These are phyloP conservation scores for Paramecium tetraurelia DNA, from an alignment of 73 alveolate species.

Conservation along the genomic window DNA sequence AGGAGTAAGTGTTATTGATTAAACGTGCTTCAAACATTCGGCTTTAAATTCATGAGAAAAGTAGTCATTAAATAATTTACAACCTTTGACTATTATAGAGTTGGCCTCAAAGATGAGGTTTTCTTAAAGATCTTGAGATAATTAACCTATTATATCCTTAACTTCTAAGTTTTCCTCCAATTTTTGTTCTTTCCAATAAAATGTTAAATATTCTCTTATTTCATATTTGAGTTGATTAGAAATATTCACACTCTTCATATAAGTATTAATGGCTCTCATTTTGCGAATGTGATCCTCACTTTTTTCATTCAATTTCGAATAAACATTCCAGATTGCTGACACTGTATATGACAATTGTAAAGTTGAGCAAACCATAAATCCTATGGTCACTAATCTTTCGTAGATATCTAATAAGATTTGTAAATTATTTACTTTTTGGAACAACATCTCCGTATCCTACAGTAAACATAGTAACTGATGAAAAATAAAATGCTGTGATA, in stretches of 20 bases:
- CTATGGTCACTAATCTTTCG: not conserved
- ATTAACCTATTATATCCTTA: not conserved
- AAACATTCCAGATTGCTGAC: slow-evolving; percentile 12
- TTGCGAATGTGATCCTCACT: slow-evolving; percentile 18
- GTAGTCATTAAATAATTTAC: not conserved
- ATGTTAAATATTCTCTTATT: slow-evolving; percentile 47
- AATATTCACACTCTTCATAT: slow-evolving; percentile 13
- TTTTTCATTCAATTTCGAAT: slow-evolving; percentile 30
- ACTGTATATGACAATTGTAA: slow-evolving; percentile 38
- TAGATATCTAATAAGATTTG: not conserved
- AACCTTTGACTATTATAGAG: slow-evolving; percentile 20
- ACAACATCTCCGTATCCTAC: slow-evolving; percentile 50
- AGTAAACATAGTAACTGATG: slow-evolving; percentile 34
- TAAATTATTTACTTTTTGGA: not conserved
- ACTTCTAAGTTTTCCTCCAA: slow-evolving; percentile 37
- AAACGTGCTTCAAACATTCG: not conserved
- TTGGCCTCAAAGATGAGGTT: slow-evolving; percentile 21
- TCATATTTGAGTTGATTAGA: not conserved
- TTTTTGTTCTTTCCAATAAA: slow-evolving; percentile 40
- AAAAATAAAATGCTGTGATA: slow-evolving; percentile 24
- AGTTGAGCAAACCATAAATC: slow-evolving; percentile 23
- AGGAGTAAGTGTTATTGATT: not conserved
- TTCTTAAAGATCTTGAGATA: slow-evolving; percentile 13
- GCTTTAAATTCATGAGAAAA: slow-evolving; percentile 41
- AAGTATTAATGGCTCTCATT: slow-evolving; percentile 35